Conservation (phyloP, 1,284 basidiomycete genomes). For the Kalmanozyma brasiliensis region DNA sequence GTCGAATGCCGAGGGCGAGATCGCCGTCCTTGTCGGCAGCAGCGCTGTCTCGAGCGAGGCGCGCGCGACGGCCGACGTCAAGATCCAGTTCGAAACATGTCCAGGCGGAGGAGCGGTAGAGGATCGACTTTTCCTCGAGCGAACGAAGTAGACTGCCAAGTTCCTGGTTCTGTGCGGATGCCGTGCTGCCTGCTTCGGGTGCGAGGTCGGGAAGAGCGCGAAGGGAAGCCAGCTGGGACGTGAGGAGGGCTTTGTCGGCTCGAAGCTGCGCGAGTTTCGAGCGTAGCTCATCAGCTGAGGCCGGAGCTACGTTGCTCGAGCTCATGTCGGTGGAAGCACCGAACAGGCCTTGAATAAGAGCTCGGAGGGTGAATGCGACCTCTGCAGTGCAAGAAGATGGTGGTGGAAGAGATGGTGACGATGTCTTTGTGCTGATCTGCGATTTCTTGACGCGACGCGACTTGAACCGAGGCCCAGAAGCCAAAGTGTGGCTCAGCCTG, state of each 20-base stretch:
- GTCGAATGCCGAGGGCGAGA: constrained; percentile 47
- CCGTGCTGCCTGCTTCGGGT: background rate
- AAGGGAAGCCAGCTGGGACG: constrained; percentile 37
- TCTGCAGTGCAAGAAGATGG: background rate
- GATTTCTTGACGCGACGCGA: constrained; percentile 24
- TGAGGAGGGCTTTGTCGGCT: constrained; percentile 35
- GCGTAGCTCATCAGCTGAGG: constrained; percentile 26
- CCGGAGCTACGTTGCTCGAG: constrained; percentile 9
- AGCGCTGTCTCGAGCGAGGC: constrained; percentile 16
- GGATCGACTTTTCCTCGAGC: constrained; percentile 46
- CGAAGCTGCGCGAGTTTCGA: constrained; percentile 31
- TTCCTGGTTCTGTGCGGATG: constrained; percentile 25
- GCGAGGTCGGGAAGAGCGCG: constrained; percentile 16
- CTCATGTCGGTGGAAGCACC: constrained; percentile 3
- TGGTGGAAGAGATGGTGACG: constrained; percentile 1
- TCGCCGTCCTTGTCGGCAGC: constrained; percentile 34
- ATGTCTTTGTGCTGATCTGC: constrained; percentile 3
- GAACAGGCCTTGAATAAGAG: background rate
- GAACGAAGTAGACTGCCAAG: constrained; percentile 26
- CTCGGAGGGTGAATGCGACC: background rate
- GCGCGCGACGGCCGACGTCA: constrained; percentile 51
- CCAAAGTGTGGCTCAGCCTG: too few relatives aligned
- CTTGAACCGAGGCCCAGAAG: background rate
- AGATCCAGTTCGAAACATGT: constrained; percentile 57
- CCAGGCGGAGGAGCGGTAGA: constrained; percentile 50